phyloP scores from a whole-genome alignment of 2,329 filamentous ascomycete genomes.

The Alternaria arborescens region DNA sequence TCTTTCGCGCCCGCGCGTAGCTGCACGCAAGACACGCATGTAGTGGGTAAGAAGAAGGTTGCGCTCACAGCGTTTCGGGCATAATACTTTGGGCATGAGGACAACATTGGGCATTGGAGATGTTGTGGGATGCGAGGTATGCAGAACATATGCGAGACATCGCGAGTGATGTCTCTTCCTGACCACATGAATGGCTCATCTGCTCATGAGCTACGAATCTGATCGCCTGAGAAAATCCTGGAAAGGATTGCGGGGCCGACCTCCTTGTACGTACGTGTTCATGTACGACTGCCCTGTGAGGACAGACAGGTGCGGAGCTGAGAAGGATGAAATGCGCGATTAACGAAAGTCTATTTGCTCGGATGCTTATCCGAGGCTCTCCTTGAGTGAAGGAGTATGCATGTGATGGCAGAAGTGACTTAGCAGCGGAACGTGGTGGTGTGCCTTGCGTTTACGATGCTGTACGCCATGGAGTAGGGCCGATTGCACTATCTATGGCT shows the following conservation, averaged over 20 bases:
- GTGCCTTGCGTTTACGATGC: conserved; percentile 21
- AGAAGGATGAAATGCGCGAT: background rate
- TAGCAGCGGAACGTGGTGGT: conserved; percentile 5
- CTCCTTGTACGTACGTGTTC: conserved; percentile 6
- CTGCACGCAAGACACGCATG: conserved; percentile 3
- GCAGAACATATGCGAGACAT: conserved; percentile 10
- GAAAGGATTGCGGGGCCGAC: conserved; percentile 3
- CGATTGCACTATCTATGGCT: conserved; percentile 12
- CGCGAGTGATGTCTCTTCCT: background rate
- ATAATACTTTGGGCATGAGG: background rate
- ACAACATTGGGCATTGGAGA: background rate
- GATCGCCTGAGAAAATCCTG: background rate
- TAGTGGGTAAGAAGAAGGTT: background rate
- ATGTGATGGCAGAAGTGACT: background rate
- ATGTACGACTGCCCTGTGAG: conserved; percentile 5
- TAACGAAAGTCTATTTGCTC: conserved; percentile 5
- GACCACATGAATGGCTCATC: background rate
- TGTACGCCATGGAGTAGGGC: conserved; percentile 20
- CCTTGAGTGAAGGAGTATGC: background rate
- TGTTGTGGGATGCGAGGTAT: background rate
- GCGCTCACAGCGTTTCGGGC: background rate
- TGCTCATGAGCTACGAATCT: background rate
- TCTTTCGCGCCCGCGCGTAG: background rate
- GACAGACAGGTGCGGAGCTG: background rate
- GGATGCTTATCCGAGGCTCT: conserved; percentile 1